phyloP scores from a whole-genome alignment of 2,329 filamentous ascomycete genomes.

The Zarea fungicola region DNA sequence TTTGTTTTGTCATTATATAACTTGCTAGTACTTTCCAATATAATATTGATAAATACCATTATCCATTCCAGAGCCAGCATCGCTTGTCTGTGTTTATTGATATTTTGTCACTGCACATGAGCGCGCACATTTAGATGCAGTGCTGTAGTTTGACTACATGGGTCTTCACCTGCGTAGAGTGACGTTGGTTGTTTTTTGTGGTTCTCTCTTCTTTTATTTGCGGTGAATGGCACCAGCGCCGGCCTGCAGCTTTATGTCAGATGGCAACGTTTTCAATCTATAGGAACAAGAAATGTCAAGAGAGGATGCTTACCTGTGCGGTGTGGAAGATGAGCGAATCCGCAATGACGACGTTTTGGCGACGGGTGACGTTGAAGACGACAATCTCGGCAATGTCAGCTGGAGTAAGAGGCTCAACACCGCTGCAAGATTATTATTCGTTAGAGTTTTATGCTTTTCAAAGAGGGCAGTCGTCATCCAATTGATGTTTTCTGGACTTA shows the following conservation, averaged over 20 bases:
- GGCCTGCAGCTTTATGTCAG: neutral
- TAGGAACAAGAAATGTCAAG: neutral
- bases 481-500: too few relatives aligned
- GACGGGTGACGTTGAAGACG: slow-evolving; percentile 76
- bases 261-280: neutral
- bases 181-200: neutral
- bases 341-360: slow-evolving; percentile 86
- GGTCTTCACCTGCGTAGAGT: neutral
- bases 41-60: neutral
- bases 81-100: too few relatives aligned
- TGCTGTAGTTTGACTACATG: too few relatives aligned
- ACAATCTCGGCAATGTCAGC: slow-evolving; percentile 89
- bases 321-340: slow-evolving; percentile 84
- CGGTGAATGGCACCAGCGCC: slow-evolving; percentile 8
- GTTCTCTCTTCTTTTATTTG: too few relatives aligned
- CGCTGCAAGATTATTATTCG: slow-evolving; percentile 37
- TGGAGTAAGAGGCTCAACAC: slow-evolving; percentile 75
- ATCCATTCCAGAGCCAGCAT: too few relatives aligned
- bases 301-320: slow-evolving; percentile 62
- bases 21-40: neutral
- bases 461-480: too few relatives aligned
- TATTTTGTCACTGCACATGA: too few relatives aligned
- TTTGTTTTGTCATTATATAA: neutral
- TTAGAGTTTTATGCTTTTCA: too few relatives aligned
- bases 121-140: too few relatives aligned